Conservation (phyloP, 2,329 filamentous ascomycete genomes). For the Nemania diffusa region DNA sequence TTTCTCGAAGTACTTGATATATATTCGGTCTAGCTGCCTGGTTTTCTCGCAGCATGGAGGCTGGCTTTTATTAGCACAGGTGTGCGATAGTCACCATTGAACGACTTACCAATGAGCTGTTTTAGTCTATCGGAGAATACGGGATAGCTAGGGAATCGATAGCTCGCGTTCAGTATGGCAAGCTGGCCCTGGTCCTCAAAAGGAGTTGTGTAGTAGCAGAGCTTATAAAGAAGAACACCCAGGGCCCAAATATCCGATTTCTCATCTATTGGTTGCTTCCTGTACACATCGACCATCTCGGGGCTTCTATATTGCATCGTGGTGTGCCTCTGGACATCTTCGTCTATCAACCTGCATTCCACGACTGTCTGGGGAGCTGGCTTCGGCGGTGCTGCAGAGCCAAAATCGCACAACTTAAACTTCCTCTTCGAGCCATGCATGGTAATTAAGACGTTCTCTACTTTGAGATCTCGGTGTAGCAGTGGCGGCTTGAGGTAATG, state of each 20-base stretch:
- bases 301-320: conserved; percentile 97
- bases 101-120: conserved; percentile 81
- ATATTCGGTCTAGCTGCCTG: conserved; percentile 86
- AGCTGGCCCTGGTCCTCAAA: conserved; percentile 98
- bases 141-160: conserved; percentile 89
- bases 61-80: conserved; percentile 50
- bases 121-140: conserved; percentile 90
- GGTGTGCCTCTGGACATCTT: conserved; percentile 96
- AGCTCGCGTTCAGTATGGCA: conserved; percentile 95
- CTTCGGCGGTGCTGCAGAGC: conserved; percentile 84
- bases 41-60: conserved; percentile 89
- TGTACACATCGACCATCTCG: conserved; percentile 98
- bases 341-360: conserved; percentile 92
- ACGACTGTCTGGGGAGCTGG: conserved; percentile 86
- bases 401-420: conserved; percentile 99
- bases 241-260: conserved; percentile 99
- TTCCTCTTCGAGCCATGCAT: conserved; percentile 71
- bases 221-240: conserved; percentile 93
- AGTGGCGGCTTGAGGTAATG: conserved; percentile 96
- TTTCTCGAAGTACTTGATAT: conserved; percentile 89
- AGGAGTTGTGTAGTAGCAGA: conserved; percentile 98
- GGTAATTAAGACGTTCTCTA: conserved; percentile 96
- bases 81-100: conserved; percentile 9
- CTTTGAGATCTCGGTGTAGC: conserved; percentile 93
- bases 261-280: conserved; percentile 95